Evolutionary conservation across 495 filamentous ascomycete genomes (phyloP).

Genomic region (Trichodelitschia bisporula): DNA sequence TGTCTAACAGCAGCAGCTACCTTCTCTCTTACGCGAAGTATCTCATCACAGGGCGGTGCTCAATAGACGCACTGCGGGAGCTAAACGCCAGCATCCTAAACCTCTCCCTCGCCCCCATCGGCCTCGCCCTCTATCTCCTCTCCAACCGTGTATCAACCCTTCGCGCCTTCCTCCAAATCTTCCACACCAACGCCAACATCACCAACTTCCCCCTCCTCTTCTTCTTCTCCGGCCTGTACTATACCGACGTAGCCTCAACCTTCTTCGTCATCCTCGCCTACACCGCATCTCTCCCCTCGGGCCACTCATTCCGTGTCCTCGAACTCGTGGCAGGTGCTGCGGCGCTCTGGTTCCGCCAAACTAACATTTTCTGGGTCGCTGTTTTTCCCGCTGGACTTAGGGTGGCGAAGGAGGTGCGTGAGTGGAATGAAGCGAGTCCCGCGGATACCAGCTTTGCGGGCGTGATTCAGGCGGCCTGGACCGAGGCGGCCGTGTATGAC

Average conservation of each 20-base stretch:
- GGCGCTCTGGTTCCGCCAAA: slow-evolving; percentile 62
- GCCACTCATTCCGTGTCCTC: slow-evolving; percentile 4
- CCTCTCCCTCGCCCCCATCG: no score
- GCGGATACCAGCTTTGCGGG: background rate
- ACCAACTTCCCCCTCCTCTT: slow-evolving; percentile 73
- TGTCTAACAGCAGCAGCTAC: slow-evolving; percentile 21
- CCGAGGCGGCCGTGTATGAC: slow-evolving; percentile 29
- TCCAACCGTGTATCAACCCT: no score
- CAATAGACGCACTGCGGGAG: background rate
- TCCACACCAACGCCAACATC: slow-evolving; percentile 53
- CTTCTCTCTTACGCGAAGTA: slow-evolving; percentile 21
- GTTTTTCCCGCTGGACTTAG: slow-evolving; percentile 63
- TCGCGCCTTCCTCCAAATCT: no score
- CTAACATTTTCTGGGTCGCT: slow-evolving; percentile 89
- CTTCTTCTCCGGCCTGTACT: slow-evolving; percentile 87
- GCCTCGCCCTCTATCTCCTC: no score
- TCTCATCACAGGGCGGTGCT: background rate
- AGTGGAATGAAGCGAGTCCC: slow-evolving; percentile 1
- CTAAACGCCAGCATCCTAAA: slow-evolving; percentile 1
- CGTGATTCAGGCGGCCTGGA: slow-evolving; percentile 10
- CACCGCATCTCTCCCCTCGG: background rate
- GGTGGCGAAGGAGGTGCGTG: slow-evolving; percentile 14
- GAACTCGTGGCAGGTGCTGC: slow-evolving; percentile 29
- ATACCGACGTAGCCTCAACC: slow-evolving; percentile 64
- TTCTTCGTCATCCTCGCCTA: slow-evolving; percentile 16